Percentiles rank a stretch among this genome's conserved stretches.
These are phyloP conservation scores for Penicillium sp. DNA, from an alignment of 2,329 filamentous ascomycete genomes.

Conservation along the genomic window DNA sequence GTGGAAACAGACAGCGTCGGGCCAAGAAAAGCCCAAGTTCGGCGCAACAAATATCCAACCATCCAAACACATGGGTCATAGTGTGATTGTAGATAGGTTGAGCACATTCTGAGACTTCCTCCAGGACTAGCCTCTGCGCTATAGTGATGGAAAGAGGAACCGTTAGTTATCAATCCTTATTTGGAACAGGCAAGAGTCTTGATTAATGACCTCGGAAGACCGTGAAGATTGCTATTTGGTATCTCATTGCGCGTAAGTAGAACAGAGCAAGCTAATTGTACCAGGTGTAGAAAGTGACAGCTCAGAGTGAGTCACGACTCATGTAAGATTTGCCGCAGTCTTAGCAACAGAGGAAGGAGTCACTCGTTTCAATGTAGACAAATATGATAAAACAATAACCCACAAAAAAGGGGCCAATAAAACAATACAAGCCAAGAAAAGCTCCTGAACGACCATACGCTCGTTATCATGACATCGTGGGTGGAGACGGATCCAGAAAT, in stretches of 20 bases:
- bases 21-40: too few relatives aligned
- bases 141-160: too few relatives aligned
- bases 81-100: too few relatives aligned
- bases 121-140: too few relatives aligned
- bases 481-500: slow-evolving; percentile 1
- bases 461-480: slow-evolving; percentile 38
- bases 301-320: background rate
- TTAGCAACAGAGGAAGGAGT: background rate
- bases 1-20: too few relatives aligned
- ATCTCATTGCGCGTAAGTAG: slow-evolving; percentile 14
- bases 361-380: background rate
- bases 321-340: background rate
- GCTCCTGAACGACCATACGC: slow-evolving; percentile 31
- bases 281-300: slow-evolving; percentile 3
- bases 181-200: too few relatives aligned
- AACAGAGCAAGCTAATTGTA: slow-evolving; percentile 4
- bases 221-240: slow-evolving; percentile 1
- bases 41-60: too few relatives aligned
- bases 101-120: too few relatives aligned
- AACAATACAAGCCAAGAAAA: slow-evolving; percentile 9
- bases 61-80: too few relatives aligned
- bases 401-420: background rate
- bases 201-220: background rate
- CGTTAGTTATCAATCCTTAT: too few relatives aligned
- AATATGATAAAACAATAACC: slow-evolving; percentile 1